phyloP scores from a whole-genome alignment of 305 asterid species.

The Fraxinus sp. region DNA sequence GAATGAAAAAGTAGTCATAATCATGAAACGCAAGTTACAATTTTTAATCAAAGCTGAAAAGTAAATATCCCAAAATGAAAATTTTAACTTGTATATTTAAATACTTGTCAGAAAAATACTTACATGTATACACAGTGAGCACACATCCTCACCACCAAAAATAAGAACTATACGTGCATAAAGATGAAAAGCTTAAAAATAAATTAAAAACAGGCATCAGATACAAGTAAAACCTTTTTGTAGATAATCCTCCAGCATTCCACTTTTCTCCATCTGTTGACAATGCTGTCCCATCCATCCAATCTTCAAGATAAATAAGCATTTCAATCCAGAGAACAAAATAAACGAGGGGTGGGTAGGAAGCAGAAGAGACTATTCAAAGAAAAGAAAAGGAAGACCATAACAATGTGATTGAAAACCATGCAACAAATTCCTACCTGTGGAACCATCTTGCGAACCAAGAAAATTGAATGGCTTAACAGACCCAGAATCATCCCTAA shows the following conservation, averaged over 20 bases:
- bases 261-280: conserved; percentile 52
- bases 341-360: neutral
- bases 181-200: neutral
- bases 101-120: conserved; percentile 9
- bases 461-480: conserved; percentile 75
- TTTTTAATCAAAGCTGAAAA: neutral
- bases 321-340: conserved; percentile 25
- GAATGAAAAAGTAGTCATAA: neutral
- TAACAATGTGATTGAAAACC: conserved; percentile 17
- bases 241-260: conserved; percentile 55
- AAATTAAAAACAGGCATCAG: conserved; percentile 18
- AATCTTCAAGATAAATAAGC: conserved; percentile 44
- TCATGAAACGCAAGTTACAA: neutral
- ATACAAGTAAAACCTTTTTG: conserved; percentile 46
- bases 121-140: neutral
- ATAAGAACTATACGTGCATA: neutral
- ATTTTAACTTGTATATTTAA: neutral
- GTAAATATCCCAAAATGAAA: neutral
- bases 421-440: conserved; percentile 42
- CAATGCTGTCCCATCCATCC: conserved; percentile 61
- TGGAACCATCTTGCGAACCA: conserved; percentile 59
- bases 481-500: conserved; percentile 60
- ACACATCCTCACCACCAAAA: neutral
- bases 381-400: neutral
- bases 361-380: conserved; percentile 6